A percentile compares a stretch with the other conserved stretches of the same genome.
Conservation (phyloP, 2,329 filamentous ascomycete genomes). For the Stemphylium lycopersici region DNA sequence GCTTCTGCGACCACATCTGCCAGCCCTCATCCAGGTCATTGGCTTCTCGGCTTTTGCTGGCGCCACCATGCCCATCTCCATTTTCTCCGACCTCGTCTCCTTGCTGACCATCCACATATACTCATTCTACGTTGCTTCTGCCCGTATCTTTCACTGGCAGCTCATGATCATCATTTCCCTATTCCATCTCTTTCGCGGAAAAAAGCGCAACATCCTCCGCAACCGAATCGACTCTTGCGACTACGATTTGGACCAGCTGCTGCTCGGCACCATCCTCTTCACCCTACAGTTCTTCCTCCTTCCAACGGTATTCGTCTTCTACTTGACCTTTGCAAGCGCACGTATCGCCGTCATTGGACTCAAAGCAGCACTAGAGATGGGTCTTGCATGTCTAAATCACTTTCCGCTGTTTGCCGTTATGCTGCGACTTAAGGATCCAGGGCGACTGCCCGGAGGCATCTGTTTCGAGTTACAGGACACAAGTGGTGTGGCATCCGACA, state of each 20-base stretch:
- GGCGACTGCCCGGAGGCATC: slow-evolving; percentile 86
- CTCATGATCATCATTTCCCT: slow-evolving; percentile 94
- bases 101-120: slow-evolving; percentile 95
- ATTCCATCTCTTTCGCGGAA: slow-evolving; percentile 98
- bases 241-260: slow-evolving; percentile 95
- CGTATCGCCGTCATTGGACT: slow-evolving; percentile 93
- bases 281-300: slow-evolving; percentile 93
- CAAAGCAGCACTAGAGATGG: slow-evolving; percentile 89
- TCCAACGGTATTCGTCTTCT: slow-evolving; percentile 95
- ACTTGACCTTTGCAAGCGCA: slow-evolving; percentile 91
- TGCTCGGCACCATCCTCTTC: slow-evolving; percentile 95
- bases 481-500: slow-evolving; percentile 49
- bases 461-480: slow-evolving; percentile 87
- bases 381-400: slow-evolving; percentile 93
- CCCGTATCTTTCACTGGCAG: slow-evolving; percentile 98
- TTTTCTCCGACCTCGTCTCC: slow-evolving; percentile 93
- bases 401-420: slow-evolving; percentile 97
- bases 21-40: slow-evolving; percentile 86
- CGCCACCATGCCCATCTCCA: slow-evolving; percentile 93
- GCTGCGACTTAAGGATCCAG: slow-evolving; percentile 91
- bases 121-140: slow-evolving; percentile 95
- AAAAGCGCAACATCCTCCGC: slow-evolving; percentile 95
- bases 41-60: slow-evolving; percentile 95
- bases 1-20: slow-evolving; percentile 78
- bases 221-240: slow-evolving; percentile 99